A percentile compares a stretch with the other conserved stretches of the same genome.
phyloP scores from a whole-genome alignment of 176 grass and related monocot species.

The Puya raimondii region DNA sequence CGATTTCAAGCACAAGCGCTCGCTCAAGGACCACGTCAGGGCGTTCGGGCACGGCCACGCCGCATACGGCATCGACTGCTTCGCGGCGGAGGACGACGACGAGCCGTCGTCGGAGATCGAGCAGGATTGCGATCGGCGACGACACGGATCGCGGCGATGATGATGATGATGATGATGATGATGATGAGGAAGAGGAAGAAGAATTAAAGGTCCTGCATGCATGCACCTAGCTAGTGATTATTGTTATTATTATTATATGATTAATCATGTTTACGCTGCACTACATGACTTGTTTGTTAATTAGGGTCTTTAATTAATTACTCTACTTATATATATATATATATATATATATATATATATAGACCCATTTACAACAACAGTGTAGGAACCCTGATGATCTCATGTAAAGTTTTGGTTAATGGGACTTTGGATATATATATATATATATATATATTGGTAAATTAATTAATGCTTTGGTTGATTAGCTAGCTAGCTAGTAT shows the following conservation, averaged over 20 bases:
- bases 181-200: not conserved
- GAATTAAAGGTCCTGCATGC: not conserved
- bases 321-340: too few species aligned
- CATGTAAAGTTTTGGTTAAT: not conserved
- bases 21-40: slow-evolving; percentile 74
- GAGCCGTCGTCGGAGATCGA: slow-evolving; percentile 52
- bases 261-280: too few species aligned
- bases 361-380: not conserved
- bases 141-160: not conserved
- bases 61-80: slow-evolving; percentile 66
- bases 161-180: not conserved
- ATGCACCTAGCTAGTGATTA: not conserved
- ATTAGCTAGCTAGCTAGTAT: not conserved
- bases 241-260: too few species aligned
- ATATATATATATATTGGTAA: not conserved
- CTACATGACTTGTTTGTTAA: too few species aligned
- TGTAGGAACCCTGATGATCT: not conserved
- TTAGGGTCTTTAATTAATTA: too few species aligned
- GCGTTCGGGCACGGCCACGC: slow-evolving; percentile 57
- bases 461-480: slow-evolving; percentile 1
- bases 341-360: too few species aligned
- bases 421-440: not conserved
- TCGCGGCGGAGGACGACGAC: slow-evolving; percentile 41
- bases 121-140: slow-evolving; percentile 12
- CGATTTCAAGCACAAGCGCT: slow-evolving; percentile 92